Evolutionary conservation across 192 early-diverging fungal genomes (phyloP), one percentile per base, ranked within the genome.

Genomic region (Backusella westeae): DNA sequence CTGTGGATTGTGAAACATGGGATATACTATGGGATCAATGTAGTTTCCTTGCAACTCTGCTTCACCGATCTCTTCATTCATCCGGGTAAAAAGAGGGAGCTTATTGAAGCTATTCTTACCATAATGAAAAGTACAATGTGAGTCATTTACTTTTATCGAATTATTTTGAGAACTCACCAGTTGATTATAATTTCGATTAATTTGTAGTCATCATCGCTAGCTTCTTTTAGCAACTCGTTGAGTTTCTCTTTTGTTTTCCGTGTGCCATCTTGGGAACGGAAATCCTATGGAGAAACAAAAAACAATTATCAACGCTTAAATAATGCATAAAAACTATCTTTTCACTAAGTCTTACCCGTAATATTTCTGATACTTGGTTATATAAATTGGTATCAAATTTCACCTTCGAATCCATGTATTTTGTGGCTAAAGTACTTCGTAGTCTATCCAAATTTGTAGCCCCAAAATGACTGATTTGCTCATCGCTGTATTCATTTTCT

Each of bases 1-100:
- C 69, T 70, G 69, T 42, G 35, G 69, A 44, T 70, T n/a, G 38
- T 42, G 36, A 41, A 70, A 42, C 36, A 69, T 26, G 19, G 12
- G 36, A 70, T 70, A 21, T n/a, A 38, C 21, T 70, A 21, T 42
- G 21, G 39, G 39, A 42, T 42, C 39, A 70, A 42, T 70, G 19
- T 26, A 70, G 10, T 9, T 70, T 70, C 35, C 23, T 41, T 70
- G 23, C 21, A 70, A n/a, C n/a, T 70, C 38, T 70, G 35, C 23
- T 70, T 38, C 69, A 70, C 17, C 21, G 46, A 41, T 69, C 6
- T 36, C 68, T 69, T 41, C 68, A 17, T 69, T 17, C 21, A 15
- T 6, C 14, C 34, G 34, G 38, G n/a, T 69, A 17, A 41, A 36
- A 1, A 69, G 19, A 69, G 34, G 38, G 38, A 21, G 68, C 14